Conservation (phyloP, 2,329 filamentous ascomycete species). For the Macrophomina pseudophaseolina region DNA sequence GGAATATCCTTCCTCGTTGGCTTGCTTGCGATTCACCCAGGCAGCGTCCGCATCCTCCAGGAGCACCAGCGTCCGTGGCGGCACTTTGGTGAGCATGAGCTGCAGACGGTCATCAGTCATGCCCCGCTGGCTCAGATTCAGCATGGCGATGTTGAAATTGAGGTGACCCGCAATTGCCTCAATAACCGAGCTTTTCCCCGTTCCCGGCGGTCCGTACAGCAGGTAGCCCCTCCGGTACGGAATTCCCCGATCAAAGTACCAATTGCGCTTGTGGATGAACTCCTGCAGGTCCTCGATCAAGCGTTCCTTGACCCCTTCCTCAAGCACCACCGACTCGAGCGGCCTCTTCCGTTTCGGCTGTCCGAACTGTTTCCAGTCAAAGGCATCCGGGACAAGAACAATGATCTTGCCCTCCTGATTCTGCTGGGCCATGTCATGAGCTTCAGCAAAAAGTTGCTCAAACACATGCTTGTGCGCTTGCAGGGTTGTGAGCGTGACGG, state of each 20-base stretch:
- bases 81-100: conserved; percentile 83
- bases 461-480: conserved; percentile 90
- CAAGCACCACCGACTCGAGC: conserved; percentile 83
- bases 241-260: conserved; percentile 95
- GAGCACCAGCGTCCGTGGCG: conserved; percentile 78
- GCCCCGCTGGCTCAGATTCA: conserved; percentile 88
- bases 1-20: conserved; percentile 80
- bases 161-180: conserved; percentile 91
- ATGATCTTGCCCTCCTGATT: conserved; percentile 90
- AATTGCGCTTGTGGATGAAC: conserved; percentile 77
- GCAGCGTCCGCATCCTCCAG: conserved; percentile 93
- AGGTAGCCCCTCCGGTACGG: conserved; percentile 90
- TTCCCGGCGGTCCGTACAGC: conserved; percentile 86
- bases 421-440: conserved; percentile 77
- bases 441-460: conserved; percentile 86
- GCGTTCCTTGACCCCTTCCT: conserved; percentile 79
- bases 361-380: conserved; percentile 85
- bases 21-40: conserved; percentile 78
- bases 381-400: conserved; percentile 79
- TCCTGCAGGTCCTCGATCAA: conserved; percentile 82
- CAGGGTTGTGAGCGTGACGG: conserved; percentile 86
- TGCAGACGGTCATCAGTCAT: conserved; percentile 89
- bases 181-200: conserved; percentile 94
- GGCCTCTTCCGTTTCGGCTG: conserved; percentile 85
- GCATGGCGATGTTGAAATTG: conserved; percentile 89